Evolutionary conservation across 1,139 yeast species (phyloP).

Genomic region (Geotrichum reessii): DNA sequence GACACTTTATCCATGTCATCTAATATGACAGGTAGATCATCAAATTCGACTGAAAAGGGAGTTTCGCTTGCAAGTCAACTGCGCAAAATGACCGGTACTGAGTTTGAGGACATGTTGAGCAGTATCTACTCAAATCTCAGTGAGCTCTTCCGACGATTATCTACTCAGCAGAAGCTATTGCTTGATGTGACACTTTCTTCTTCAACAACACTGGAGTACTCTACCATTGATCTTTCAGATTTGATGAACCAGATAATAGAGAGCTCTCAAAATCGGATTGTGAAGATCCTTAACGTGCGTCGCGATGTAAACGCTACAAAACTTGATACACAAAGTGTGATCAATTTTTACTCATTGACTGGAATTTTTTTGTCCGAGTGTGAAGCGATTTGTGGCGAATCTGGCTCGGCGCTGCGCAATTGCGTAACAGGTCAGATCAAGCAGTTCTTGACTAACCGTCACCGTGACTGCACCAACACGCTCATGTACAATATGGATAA

Average conservation of each 20-base stretch:
- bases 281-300: slow-evolving; percentile 72
- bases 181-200: slow-evolving; percentile 63
- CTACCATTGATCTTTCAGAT: slow-evolving; percentile 32
- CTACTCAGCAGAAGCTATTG: slow-evolving; percentile 71
- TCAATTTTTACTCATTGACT: slow-evolving; percentile 60
- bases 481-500: slow-evolving; percentile 51
- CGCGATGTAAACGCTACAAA: slow-evolving; percentile 62
- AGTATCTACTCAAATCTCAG: slow-evolving; percentile 59
- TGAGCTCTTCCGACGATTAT: slow-evolving; percentile 66
- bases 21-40: slow-evolving; percentile 23
- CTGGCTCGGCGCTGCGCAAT: slow-evolving; percentile 57
- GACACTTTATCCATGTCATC: slow-evolving; percentile 28
- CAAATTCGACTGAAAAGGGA: slow-evolving; percentile 31
- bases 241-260: slow-evolving; percentile 63
- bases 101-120: slow-evolving; percentile 66
- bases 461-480: slow-evolving; percentile 45
- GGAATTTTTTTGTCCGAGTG: slow-evolving; percentile 74
- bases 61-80: slow-evolving; percentile 48
- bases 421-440: slow-evolving; percentile 63
- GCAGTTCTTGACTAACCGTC: slow-evolving; percentile 54
- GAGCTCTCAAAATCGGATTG: slow-evolving; percentile 68
- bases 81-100: slow-evolving; percentile 61
- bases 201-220: slow-evolving; percentile 7
- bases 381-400: slow-evolving; percentile 75
- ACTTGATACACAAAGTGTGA: slow-evolving; percentile 46